These are phyloP conservation scores for Barnettozyma sp. DNA, from an alignment of 805 yeast species.

Conservation along the genomic window DNA sequence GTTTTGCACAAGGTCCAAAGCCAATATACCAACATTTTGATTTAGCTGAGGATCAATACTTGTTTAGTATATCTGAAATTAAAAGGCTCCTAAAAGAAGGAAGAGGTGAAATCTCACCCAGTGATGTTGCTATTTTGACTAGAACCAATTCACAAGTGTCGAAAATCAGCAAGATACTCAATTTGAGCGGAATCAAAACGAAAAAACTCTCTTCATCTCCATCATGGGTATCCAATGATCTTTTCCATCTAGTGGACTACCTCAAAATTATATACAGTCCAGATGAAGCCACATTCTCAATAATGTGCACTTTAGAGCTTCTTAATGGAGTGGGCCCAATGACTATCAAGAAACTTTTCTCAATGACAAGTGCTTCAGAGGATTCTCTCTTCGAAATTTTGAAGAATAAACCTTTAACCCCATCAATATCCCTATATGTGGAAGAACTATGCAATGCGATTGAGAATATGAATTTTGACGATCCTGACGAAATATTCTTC, in stretches of 20 bases:
- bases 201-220: constrained; percentile 41
- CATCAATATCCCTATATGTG: constrained; percentile 25
- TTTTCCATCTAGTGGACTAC: constrained; percentile 39
- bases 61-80: constrained; percentile 41
- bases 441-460: constrained; percentile 17
- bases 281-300: constrained; percentile 23
- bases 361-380: constrained; percentile 1
- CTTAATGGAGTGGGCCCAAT: constrained; percentile 21
- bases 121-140: constrained; percentile 48
- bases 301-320: constrained; percentile 23
- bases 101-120: constrained; percentile 35
- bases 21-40: constrained; percentile 23
- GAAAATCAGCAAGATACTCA: constrained; percentile 32
- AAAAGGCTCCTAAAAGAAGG: constrained; percentile 34
- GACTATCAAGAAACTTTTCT: constrained; percentile 19
- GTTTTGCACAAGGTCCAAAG: constrained; percentile 6
- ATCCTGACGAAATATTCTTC: constrained; percentile 12
- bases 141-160: constrained; percentile 46
- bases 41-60: constrained; percentile 31
- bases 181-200: constrained; percentile 35
- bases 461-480: constrained; percentile 11
- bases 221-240: constrained; percentile 42
- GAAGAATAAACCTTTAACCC: constrained; percentile 11
- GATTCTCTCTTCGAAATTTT: constrained; percentile 13
- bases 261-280: constrained; percentile 35